Evolutionary conservation across 2,329 filamentous ascomycete species (phyloP), one percentile per base, ranked within the genome.

Genomic region (Pseudocercospora fijiensis): DNA sequence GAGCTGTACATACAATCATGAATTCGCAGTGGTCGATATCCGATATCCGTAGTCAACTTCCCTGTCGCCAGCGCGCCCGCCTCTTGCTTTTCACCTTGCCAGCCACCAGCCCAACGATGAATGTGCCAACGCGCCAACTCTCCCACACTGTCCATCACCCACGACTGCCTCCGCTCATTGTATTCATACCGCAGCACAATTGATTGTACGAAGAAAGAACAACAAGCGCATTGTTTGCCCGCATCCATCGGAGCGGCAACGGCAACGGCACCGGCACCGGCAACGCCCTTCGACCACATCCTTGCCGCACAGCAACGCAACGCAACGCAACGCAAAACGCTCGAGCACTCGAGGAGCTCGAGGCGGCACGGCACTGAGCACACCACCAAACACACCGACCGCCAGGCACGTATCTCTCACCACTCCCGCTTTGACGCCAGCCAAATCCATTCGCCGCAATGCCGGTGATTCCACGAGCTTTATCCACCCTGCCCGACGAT

Each of bases 401-500:
- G 33, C 13, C 33, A 37, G 13, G 18, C 37, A 11, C 33, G 18
- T n/a, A 41, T 8, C 37, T 41, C 16, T 41, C 37, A 2, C 33
- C 6, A 37, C 33, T 4, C 37, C 18, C 37, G 37, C 37, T 41
- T 41, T 41, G 37, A 41, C 37, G 37, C 37, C 37, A 41, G 37
- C 37, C 37, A 41, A 18, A 41, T 41, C 37, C n/a, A 13, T n/a
- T 30, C 60, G 24, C 43, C 47, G 43, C 61, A 24, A 62, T 65
- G 65, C 67, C 64, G 63, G 63, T 62, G 60, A 61, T 52, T 20
- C 63, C 53, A 41, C 57, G 59, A 59, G 58, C 66, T 18, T 69
- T 69, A 63, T 65, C 68, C 61, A 65, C 52, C 30, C 65, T 70
- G 30, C 67, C 67, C 66, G 60, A 55, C 61, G 57, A 72, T 63